These are phyloP conservation scores for Lactifluus volemus DNA, from an alignment of 768 basidiomycete species.

Conservation along the genomic window DNA sequence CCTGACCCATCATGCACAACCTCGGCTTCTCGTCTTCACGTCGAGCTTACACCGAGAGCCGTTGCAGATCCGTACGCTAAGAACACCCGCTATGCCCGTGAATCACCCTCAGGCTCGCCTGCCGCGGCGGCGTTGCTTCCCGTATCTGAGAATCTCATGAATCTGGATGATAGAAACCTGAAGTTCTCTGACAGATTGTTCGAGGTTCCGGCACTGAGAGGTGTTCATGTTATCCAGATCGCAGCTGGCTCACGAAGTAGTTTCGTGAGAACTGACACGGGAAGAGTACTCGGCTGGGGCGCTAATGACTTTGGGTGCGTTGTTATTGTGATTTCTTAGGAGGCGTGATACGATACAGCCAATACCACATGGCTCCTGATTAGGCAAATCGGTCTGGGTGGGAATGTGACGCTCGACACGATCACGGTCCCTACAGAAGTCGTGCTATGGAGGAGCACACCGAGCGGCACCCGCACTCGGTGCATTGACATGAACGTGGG, in stretches of 20 bases:
- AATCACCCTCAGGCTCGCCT: conserved; percentile 13
- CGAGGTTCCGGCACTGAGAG: conserved; percentile 67
- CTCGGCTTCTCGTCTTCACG: conserved; percentile 30
- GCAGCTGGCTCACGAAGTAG: conserved; percentile 66
- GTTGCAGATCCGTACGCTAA: conserved; percentile 42
- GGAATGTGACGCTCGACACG: conserved; percentile 48
- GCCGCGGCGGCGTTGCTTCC: conserved; percentile 27
- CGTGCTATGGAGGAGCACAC: conserved; percentile 52
- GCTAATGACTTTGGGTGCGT: conserved; percentile 78
- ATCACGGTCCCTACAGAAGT: conserved; percentile 84
- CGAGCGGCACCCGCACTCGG: conserved; percentile 41
- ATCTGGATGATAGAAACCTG: conserved; percentile 35
- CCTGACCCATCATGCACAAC: conserved; percentile 26
- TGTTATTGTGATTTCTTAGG: not conserved
- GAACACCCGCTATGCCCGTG: conserved; percentile 34
- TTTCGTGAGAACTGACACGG: conserved; percentile 58
- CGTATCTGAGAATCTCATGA: conserved; percentile 15
- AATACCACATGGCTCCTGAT: conserved; percentile 1
- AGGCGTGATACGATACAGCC: not conserved
- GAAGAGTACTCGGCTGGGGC: conserved; percentile 81
- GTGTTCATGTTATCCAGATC: conserved; percentile 55
- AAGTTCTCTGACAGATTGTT: conserved; percentile 62
- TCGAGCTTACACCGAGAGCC: conserved; percentile 52
- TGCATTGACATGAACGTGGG: conserved; percentile 65
- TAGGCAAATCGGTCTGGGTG: conserved; percentile 78